Base-by-base conservation (phyloP, 1,284 basidiomycete genomes). In the Hemileia vastatrix region DNA sequence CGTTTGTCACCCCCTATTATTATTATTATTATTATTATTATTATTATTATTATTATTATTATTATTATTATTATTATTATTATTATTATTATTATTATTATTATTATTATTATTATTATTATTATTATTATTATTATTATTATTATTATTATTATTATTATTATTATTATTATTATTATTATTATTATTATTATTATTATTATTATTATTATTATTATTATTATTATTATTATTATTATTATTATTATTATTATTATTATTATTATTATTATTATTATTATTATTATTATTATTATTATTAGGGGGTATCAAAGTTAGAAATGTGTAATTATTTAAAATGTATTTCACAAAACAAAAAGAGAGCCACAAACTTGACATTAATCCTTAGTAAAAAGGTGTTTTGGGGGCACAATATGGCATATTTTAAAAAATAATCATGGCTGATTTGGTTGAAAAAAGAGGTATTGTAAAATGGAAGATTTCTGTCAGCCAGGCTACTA, bases 91-190 rank as follows among this genome's bases (percentile, higher is more conserved):
- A 8, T 8, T 19, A 8, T 48, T 48, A 18, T 48, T 19, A 48
- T 48, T 48, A 18, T 48, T 8, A 8, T 48, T 6, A 18, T 48
- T 48, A 8, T 6, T 48, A 18, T 48, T 48, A 48, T 48, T 48
- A 18, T 48, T 48, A 48, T 48, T 48, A 18, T 8, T 8, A 48
- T 48, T 48, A 18, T 48, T 48, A 48, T 48, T 19, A 8, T 48
- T 48, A 48, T 8, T 8, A 8, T 48, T 48, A 48, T 48, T 48
- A 8, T 48, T 48, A 48, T 19, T 48, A 8, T 6, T 48, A 48
- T 48, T 48, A 18, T 48, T 48, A 48, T 48, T 48, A 18, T 48
- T 19, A 48, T 48, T 48, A 18, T 48, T 48, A 6, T 48, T 48
- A 8, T 48, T 48, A 48, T 48, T 48, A 18, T 48, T 48, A 48